A percentile compares a stretch with the other conserved stretches of the same genome.
Evolutionary conservation across 2,329 filamentous ascomycete genomes (phyloP).

Genomic region (Diaporthe velutina): DNA sequence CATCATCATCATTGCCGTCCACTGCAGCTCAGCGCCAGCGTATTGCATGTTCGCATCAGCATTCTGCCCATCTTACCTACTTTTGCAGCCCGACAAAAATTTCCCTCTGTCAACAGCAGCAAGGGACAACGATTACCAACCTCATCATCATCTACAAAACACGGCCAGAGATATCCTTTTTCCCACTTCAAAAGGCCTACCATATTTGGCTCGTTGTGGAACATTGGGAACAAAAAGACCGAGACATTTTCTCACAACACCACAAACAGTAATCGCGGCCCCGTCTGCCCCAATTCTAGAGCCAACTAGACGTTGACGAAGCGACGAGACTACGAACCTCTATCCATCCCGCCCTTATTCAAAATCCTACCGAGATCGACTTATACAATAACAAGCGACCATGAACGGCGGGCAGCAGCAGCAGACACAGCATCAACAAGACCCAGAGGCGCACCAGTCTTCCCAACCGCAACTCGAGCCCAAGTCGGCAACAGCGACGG

Average conservation of each 20-base stretch:
- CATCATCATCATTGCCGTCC: slow-evolving; percentile 16
- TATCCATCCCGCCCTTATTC: neutral
- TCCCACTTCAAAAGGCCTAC: neutral
- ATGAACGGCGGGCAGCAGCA: slow-evolving; percentile 38
- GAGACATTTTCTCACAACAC: slow-evolving; percentile 20
- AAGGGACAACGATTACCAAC: neutral
- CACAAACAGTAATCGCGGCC: neutral
- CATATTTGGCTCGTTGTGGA: neutral
- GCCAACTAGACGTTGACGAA: slow-evolving; percentile 1
- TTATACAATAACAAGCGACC: slow-evolving; percentile 25
- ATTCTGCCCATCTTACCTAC: neutral
- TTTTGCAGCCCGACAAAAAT: neutral
- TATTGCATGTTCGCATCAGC: slow-evolving; percentile 29
- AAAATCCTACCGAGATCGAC: neutral
- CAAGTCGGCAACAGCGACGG: neutral
- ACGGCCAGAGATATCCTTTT: slow-evolving; percentile 12
- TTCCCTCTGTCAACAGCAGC: neutral
- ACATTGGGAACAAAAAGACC: slow-evolving; percentile 9
- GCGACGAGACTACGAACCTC: slow-evolving; percentile 1
- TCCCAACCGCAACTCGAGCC: neutral
- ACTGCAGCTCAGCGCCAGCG: slow-evolving; percentile 24
- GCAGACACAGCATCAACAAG: slow-evolving; percentile 27
- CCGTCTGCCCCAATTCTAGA: neutral
- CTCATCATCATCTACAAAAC: neutral
- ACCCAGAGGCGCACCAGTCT: slow-evolving; percentile 3